A percentile compares a stretch with the other conserved stretches of the same genome.
Evolutionary conservation across 345 rosid species (phyloP).

Genomic region (Camelina laxa): DNA sequence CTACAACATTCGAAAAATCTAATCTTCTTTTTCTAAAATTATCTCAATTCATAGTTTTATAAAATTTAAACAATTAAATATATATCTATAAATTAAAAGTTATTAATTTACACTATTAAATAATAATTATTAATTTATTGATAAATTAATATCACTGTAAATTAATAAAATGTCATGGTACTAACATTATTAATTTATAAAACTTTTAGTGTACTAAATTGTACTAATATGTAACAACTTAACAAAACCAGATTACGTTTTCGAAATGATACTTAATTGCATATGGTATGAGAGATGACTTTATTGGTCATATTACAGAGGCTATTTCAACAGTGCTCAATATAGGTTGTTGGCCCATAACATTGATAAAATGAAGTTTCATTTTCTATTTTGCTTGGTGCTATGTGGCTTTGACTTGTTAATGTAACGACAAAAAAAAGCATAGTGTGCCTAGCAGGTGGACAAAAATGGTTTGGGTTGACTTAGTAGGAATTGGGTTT

Average conservation of each 20-base stretch:
- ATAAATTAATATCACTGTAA: no score
- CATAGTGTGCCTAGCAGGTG: slow-evolving; percentile 18
- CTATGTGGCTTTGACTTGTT: slow-evolving; percentile 74
- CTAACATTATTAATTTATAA: no score
- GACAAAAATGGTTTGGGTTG: slow-evolving; percentile 50
- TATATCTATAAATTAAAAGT: no score
- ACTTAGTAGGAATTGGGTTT: slow-evolving; percentile 62
- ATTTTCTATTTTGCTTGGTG: slow-evolving; percentile 38
- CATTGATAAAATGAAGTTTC: slow-evolving; percentile 20
- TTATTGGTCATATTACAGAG: neutral
- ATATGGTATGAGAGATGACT: neutral
- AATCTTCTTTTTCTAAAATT: no score
- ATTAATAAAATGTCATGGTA: no score
- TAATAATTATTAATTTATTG: no score
- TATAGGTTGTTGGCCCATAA: slow-evolving; percentile 31
- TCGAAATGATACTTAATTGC: neutral
- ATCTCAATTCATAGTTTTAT: no score
- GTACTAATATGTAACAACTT: no score
- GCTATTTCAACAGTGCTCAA: neutral
- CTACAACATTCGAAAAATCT: no score
- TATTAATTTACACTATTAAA: no score
- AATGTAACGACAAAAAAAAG: slow-evolving; percentile 28
- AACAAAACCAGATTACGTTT: neutral
- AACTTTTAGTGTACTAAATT: no score
- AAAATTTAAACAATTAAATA: no score